Percentiles rank a stretch among this genome's conserved stretches.
Conservation (phyloP, 495 filamentous ascomycete species). For the Podospora pseudocomata region DNA sequence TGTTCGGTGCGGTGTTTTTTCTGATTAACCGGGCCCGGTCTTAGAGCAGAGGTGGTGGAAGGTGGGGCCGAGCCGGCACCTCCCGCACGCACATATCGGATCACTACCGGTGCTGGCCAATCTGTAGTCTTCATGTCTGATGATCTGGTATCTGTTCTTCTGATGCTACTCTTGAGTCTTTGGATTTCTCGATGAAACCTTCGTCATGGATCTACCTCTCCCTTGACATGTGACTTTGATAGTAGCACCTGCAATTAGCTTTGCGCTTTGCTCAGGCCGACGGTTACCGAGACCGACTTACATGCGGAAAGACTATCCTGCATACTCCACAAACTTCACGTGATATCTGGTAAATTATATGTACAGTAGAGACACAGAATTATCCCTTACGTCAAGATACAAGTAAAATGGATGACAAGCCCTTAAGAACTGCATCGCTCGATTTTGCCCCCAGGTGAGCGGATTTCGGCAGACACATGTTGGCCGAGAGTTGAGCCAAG, state of each 20-base stretch:
- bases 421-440: not conserved
- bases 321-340: not conserved
- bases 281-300: not conserved
- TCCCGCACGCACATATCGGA: not conserved
- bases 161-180: no score
- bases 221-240: not conserved
- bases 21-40: conserved; percentile 1
- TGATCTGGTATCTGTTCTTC: no score
- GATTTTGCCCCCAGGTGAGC: not conserved
- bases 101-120: not conserved
- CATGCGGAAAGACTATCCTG: not conserved
- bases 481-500: conserved; percentile 10
- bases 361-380: not conserved
- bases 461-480: not conserved
- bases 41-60: not conserved
- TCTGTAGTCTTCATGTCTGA: not conserved
- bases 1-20: conserved; percentile 4
- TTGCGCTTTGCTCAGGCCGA: not conserved
- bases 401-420: not conserved
- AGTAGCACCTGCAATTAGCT: no score
- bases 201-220: not conserved
- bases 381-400: not conserved
- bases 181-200: no score
- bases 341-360: not conserved
- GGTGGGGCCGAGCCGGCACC: not conserved